Evolutionary conservation across 208 protist species (phyloP).

Genomic region (Leishmania turanica): DNA sequence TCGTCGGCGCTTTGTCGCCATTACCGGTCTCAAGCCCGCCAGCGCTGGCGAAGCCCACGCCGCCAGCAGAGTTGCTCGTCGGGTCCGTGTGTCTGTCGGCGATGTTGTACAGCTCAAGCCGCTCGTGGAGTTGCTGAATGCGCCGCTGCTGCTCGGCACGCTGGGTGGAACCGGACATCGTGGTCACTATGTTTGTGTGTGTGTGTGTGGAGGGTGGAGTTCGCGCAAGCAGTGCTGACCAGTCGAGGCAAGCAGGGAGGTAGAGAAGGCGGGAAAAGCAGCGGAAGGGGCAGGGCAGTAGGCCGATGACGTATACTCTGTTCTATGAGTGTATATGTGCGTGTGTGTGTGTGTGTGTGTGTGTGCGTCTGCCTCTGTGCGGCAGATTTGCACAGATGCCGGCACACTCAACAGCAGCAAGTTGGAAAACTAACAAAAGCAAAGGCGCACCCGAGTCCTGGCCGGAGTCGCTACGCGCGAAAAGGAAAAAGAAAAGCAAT

Average conservation of each 20-base stretch:
- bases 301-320: neutral
- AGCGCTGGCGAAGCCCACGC: neutral
- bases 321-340: neutral
- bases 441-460: neutral
- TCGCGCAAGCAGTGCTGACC: neutral
- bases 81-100: constrained; percentile 24
- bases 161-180: constrained; percentile 23
- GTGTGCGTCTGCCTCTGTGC: neutral
- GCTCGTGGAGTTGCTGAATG: constrained; percentile 79
- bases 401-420: neutral
- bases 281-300: neutral
- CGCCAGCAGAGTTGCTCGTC: neutral
- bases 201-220: neutral
- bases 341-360: neutral
- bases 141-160: constrained; percentile 40
- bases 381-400: neutral
- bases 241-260: neutral
- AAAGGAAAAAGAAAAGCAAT: neutral
- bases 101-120: constrained; percentile 77
- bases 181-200: neutral
- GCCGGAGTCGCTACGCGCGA: neutral
- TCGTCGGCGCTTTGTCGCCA: neutral
- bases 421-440: neutral
- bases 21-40: neutral
- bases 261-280: neutral